Conservation (phyloP, 225 moss, liverwort and hornwort species). For the Sphagnum contortum region DNA sequence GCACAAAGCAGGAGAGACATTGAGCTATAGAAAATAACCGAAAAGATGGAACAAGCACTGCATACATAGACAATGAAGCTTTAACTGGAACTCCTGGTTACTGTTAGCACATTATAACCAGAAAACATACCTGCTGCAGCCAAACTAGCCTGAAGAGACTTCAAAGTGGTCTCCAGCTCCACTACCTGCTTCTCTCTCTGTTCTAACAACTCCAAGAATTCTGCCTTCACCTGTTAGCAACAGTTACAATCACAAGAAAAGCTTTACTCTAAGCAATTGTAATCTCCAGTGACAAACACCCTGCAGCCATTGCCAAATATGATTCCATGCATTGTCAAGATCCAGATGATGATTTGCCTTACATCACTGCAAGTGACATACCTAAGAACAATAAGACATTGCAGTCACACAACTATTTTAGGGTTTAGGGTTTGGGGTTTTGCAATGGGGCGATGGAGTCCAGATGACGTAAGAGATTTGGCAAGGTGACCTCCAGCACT, state of each 20-base stretch:
- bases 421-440: too few relatives aligned
- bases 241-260: not conserved
- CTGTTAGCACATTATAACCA: not conserved
- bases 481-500: too few relatives aligned
- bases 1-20: not conserved
- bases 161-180: constrained; percentile 41
- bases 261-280: not conserved
- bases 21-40: too few relatives aligned
- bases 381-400: not conserved
- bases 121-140: constrained; percentile 44
- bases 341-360: not conserved
- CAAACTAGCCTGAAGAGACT: constrained; percentile 39
- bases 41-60: too few relatives aligned
- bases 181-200: constrained; percentile 66
- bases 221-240: constrained; percentile 61
- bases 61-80: not conserved
- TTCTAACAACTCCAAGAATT: constrained; percentile 56
- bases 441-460: too few relatives aligned
- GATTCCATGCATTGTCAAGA: not conserved
- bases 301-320: not conserved
- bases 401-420: too few relatives aligned
- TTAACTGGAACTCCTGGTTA: not conserved
- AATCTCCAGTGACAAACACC: too few relatives aligned
- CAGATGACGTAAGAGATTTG: too few relatives aligned
- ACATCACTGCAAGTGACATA: too few relatives aligned